phyloP scores from a whole-genome alignment of 208 protist species.

The Naegleria lovaniensis region DNA sequence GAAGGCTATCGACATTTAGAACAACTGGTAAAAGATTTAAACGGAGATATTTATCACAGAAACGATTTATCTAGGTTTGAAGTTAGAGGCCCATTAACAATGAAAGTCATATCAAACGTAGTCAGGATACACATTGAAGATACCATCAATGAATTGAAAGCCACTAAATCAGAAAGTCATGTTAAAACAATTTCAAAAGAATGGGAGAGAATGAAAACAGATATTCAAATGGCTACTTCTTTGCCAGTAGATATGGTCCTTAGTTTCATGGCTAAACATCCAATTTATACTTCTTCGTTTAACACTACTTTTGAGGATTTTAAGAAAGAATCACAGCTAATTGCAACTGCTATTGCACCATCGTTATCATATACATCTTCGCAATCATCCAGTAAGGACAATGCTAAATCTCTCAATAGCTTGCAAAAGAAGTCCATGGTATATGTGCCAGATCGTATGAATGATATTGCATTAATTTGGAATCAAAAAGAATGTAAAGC shows the following conservation, averaged over 20 bases:
- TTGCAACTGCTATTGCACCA: background rate
- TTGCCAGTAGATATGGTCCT: background rate
- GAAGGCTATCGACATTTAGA: background rate
- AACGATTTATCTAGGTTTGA: constrained; percentile 13
- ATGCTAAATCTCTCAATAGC: background rate
- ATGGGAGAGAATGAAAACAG: background rate
- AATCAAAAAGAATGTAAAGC: background rate
- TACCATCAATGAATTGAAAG: background rate
- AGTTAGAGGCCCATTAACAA: background rate
- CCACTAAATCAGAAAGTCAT: background rate
- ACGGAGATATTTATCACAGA: background rate
- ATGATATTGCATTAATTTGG: background rate
- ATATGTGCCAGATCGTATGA: background rate
- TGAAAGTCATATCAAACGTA: background rate
- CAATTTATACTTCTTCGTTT: background rate
- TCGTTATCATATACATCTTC: background rate
- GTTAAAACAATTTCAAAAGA: background rate
- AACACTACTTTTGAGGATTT: too few relatives aligned
- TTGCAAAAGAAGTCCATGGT: background rate
- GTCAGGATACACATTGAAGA: background rate
- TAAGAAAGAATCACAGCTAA: background rate
- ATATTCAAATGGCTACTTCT: background rate
- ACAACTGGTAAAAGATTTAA: background rate
- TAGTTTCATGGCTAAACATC: background rate
- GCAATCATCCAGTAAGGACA: too few relatives aligned